These are phyloP conservation scores for Dactylonectria macrodidyma DNA, from an alignment of 2,329 filamentous ascomycete genomes.

Conservation along the genomic window DNA sequence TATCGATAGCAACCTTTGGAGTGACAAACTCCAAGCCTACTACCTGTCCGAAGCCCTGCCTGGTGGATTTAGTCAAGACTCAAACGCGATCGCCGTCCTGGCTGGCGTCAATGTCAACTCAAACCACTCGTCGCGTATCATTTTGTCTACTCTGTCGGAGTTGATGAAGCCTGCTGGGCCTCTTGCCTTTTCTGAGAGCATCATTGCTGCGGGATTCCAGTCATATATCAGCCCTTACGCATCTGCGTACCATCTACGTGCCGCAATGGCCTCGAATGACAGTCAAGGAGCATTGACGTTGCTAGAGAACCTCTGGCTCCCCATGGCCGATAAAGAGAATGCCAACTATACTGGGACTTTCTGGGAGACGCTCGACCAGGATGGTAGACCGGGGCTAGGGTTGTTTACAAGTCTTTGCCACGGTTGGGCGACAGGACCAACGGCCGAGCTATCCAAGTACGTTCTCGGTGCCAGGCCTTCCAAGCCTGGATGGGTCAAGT, in stretches of 20 bases:
- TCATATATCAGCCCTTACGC: slow-evolving; percentile 48
- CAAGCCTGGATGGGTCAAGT: slow-evolving; percentile 38
- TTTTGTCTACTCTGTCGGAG: slow-evolving; percentile 13
- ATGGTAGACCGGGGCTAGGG: slow-evolving; percentile 47
- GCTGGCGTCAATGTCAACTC: slow-evolving; percentile 40
- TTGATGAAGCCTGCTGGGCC: slow-evolving; percentile 8
- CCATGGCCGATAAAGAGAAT: slow-evolving; percentile 45
- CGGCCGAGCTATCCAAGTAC: slow-evolving; percentile 49
- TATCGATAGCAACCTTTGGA: slow-evolving; percentile 47
- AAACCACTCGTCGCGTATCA: not conserved
- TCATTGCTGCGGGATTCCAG: slow-evolving; percentile 33
- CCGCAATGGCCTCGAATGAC: slow-evolving; percentile 41
- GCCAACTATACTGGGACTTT: slow-evolving; percentile 50
- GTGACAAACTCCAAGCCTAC: slow-evolving; percentile 12
- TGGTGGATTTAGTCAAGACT: slow-evolving; percentile 48
- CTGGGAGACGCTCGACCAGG: slow-evolving; percentile 48
- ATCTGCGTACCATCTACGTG: slow-evolving; percentile 50
- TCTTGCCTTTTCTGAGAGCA: slow-evolving; percentile 11
- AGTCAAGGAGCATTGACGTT: slow-evolving; percentile 27
- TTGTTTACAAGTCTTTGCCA: slow-evolving; percentile 51
- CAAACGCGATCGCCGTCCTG: slow-evolving; percentile 52
- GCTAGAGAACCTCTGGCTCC: slow-evolving; percentile 42
- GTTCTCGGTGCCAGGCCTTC: slow-evolving; percentile 47
- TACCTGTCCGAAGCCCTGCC: slow-evolving; percentile 39
- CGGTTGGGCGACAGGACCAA: slow-evolving; percentile 52